Percentiles rank a stretch among this genome's conserved stretches.
phyloP scores from a whole-genome alignment of 2,329 filamentous ascomycete species.

The Fusarium algeriense region DNA sequence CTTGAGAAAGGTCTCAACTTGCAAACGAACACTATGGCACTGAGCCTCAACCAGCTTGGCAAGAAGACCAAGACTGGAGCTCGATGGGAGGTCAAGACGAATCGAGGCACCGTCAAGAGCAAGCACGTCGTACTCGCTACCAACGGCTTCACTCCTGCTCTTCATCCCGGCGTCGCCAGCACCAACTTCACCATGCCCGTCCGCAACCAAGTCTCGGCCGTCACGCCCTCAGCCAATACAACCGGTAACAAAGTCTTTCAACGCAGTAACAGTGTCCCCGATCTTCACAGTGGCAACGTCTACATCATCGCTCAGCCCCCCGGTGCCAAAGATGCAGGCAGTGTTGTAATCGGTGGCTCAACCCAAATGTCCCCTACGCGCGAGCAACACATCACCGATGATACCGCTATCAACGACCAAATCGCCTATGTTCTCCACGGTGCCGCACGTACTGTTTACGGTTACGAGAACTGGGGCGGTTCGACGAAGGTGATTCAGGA shows the following conservation, averaged over 20 bases:
- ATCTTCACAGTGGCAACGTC: constrained; percentile 23
- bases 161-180: constrained; percentile 18
- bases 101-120: constrained; percentile 19
- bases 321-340: constrained; percentile 14
- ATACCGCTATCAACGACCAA: constrained; percentile 23
- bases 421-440: constrained; percentile 17
- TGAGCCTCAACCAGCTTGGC: constrained; percentile 14
- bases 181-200: constrained; percentile 33
- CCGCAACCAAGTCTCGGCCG: constrained; percentile 18
- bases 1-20: constrained; percentile 20
- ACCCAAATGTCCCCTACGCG: constrained; percentile 24
- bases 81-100: constrained; percentile 26
- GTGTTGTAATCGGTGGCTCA: constrained; percentile 16
- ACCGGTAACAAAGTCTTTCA: neutral
- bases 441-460: constrained; percentile 17
- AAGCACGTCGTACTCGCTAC: constrained; percentile 29
- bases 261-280: constrained; percentile 12
- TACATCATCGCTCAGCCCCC: constrained; percentile 26
- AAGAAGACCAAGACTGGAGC: constrained; percentile 11
- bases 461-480: constrained; percentile 23
- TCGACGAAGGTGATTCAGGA: constrained; percentile 23
- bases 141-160: constrained; percentile 25
- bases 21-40: constrained; percentile 30
- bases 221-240: constrained; percentile 5
- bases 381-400: constrained; percentile 12